Evolutionary conservation across 1,284 basidiomycete species (phyloP).

Genomic region (Apiotrichum siamense): DNA sequence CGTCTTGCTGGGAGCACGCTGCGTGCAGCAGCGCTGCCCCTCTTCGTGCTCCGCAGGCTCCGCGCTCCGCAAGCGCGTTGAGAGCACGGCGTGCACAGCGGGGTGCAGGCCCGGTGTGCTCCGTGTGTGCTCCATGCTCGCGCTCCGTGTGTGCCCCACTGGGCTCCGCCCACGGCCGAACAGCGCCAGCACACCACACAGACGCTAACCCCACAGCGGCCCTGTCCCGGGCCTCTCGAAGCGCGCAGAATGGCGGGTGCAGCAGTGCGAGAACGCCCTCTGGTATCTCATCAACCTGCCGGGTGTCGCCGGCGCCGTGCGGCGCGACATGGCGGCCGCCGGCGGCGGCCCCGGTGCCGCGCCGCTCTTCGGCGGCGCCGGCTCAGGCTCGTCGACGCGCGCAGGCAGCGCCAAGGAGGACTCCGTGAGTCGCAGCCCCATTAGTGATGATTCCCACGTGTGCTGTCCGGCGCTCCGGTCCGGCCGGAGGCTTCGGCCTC

Average conservation of each 20-base stretch:
- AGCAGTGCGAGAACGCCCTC: conserved; percentile 19
- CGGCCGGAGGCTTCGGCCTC: too few species aligned
- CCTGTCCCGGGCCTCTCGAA: conserved; percentile 18
- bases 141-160: too few species aligned
- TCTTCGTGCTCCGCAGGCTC: too few species aligned
- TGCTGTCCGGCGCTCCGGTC: too few species aligned
- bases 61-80: too few species aligned
- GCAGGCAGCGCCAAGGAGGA: neutral
- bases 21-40: too few species aligned
- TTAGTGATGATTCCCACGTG: too few species aligned
- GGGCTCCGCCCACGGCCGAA: neutral
- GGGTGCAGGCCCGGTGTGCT: too few species aligned
- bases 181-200: neutral
- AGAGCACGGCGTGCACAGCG: too few species aligned
- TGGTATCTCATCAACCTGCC: conserved; percentile 17
- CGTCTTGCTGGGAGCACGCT: too few species aligned
- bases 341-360: neutral
- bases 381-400: neutral
- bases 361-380: neutral
- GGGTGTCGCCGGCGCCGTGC: conserved; percentile 9
- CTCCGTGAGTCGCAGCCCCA: neutral
- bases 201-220: conserved; percentile 10
- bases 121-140: too few species aligned
- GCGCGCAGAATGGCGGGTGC: conserved; percentile 16
- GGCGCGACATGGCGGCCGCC: neutral